These are phyloP conservation scores for Phoma sp. DNA, from an alignment of 2,329 filamentous ascomycete species.

Conservation along the genomic window DNA sequence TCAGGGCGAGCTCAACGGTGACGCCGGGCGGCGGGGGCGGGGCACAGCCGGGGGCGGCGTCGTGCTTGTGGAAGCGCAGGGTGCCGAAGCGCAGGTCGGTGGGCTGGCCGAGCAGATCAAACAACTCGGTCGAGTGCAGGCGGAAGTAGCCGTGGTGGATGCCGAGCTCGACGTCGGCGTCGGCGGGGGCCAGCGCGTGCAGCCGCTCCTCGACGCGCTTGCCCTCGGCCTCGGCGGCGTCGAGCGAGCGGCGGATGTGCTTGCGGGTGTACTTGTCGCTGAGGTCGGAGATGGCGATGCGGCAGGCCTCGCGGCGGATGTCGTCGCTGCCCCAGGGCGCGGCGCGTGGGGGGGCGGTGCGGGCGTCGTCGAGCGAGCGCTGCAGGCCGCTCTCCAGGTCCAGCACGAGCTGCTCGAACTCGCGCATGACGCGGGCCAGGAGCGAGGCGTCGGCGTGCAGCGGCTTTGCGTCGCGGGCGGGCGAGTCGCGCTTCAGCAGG, in stretches of 20 bases:
- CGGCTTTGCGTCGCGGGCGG: conserved; percentile 26
- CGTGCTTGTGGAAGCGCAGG: conserved; percentile 42
- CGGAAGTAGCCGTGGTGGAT: conserved; percentile 47
- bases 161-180: conserved; percentile 25
- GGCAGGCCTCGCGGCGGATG: conserved; percentile 39
- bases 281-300: conserved; percentile 44
- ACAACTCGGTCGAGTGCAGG: conserved; percentile 46
- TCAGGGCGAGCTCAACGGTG: conserved; percentile 43
- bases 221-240: conserved; percentile 38
- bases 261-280: conserved; percentile 42
- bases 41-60: background rate
- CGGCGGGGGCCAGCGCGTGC: conserved; percentile 16
- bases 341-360: conserved; percentile 1
- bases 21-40: conserved; percentile 20
- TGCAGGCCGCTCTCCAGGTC: conserved; percentile 40
- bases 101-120: conserved; percentile 46
- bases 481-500: conserved; percentile 32
- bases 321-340: conserved; percentile 21
- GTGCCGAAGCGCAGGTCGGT: conserved; percentile 46
- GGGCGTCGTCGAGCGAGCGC: conserved; percentile 31
- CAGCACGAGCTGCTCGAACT: conserved; percentile 42
- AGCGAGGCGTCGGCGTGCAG: conserved; percentile 19
- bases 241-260: conserved; percentile 41
- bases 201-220: conserved; percentile 43
- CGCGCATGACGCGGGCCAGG: conserved; percentile 43